Evolutionary conservation across 768 basidiomycete species (phyloP).

Genomic region (Exidia glandulosa): DNA sequence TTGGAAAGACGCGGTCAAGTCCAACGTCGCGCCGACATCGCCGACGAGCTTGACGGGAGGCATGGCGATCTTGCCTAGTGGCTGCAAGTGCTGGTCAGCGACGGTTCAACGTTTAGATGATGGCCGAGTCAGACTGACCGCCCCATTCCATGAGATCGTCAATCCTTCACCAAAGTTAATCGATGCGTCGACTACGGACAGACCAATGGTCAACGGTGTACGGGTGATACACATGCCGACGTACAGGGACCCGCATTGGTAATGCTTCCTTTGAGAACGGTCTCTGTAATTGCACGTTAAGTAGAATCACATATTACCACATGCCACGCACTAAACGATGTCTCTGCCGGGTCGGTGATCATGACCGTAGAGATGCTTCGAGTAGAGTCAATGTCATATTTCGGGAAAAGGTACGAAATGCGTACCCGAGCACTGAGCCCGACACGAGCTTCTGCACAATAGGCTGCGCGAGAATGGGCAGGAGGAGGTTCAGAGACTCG

Average conservation of each 20-base stretch:
- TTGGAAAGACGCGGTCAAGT: constrained; percentile 41
- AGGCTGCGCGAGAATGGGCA: constrained; percentile 60
- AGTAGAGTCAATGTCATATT: not conserved
- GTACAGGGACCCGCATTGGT: constrained; percentile 62
- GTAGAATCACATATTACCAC: too few relatives aligned
- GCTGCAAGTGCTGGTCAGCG: too few relatives aligned
- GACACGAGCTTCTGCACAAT: constrained; percentile 65
- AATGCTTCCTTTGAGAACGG: constrained; percentile 49
- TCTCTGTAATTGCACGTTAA: constrained; percentile 21
- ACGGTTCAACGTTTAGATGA: too few relatives aligned
- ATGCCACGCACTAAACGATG: constrained; percentile 48
- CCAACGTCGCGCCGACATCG: constrained; percentile 53
- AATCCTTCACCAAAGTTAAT: constrained; percentile 57
- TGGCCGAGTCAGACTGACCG: too few relatives aligned
- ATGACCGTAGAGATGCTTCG: constrained; percentile 46
- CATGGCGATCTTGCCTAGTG: constrained; percentile 52
- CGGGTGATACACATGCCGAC: constrained; percentile 12
- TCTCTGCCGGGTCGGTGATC: constrained; percentile 46
- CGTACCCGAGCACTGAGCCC: constrained; percentile 43
- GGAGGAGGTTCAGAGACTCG: constrained; percentile 45
- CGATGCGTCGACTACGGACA: constrained; percentile 44
- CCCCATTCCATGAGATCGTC: constrained; percentile 48
- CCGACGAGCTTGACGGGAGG: constrained; percentile 32
- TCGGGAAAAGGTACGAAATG: not conserved
- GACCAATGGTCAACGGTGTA: constrained; percentile 1